A percentile compares a stretch with the other conserved stretches of the same genome.
Conservation (phyloP, 306 rosid genomes). For the Trichosanthes truncata region DNA sequence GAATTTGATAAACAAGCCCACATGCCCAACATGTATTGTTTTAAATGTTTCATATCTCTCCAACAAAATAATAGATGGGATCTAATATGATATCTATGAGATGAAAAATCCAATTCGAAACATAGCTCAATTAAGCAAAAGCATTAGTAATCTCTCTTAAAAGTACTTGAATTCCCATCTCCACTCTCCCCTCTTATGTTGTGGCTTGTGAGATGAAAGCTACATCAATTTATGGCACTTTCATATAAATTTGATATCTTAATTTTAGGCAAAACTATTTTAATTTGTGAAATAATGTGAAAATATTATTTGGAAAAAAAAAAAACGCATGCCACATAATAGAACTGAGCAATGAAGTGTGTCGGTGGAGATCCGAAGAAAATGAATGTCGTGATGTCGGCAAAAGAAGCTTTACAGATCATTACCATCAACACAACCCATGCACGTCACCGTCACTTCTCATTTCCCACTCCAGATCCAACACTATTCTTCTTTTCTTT, state of each 20-base stretch:
- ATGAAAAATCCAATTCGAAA: background rate
- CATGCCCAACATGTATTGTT: background rate
- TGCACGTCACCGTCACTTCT: background rate
- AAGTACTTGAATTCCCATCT: too few species aligned
- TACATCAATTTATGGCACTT: too few species aligned
- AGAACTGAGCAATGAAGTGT: background rate
- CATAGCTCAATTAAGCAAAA: background rate
- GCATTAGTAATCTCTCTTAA: too few species aligned
- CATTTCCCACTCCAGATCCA: background rate
- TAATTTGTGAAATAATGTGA: background rate
- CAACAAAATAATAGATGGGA: background rate
- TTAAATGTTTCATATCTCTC: background rate
- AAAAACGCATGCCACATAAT: background rate
- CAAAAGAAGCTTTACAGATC: background rate
- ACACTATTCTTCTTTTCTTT: too few species aligned
- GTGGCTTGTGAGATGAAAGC: too few species aligned
- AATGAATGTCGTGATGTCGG: conserved; percentile 7
- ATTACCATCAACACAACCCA: background rate
- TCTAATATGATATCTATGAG: background rate
- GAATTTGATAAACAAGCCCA: background rate
- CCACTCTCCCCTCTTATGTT: too few species aligned
- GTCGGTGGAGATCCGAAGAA: conserved; percentile 11
- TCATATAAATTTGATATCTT: background rate
- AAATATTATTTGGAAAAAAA: background rate
- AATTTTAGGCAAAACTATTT: background rate